Percentiles rank a stretch among this genome's conserved stretches.
phyloP scores from a whole-genome alignment of 805 yeast genomes.

The Saturnispora halmiae region DNA sequence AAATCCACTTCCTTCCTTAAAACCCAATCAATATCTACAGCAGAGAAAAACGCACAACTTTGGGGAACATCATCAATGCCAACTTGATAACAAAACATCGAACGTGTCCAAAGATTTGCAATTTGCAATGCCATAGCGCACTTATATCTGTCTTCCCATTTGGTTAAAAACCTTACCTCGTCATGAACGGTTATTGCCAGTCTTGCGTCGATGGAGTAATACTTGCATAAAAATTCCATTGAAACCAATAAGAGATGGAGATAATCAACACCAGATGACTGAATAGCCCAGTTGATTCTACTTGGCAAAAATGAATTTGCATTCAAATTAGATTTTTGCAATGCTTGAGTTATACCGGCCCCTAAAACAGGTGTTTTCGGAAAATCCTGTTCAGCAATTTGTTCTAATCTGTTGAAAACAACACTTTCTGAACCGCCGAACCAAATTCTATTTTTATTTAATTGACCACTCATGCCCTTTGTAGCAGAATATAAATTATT shows the following conservation, averaged over 20 bases:
- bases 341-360: constrained; percentile 85
- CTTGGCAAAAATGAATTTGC: constrained; percentile 71
- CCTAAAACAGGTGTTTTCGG: constrained; percentile 91
- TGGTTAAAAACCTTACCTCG: constrained; percentile 75
- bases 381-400: constrained; percentile 68
- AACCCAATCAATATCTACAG: constrained; percentile 82
- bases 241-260: constrained; percentile 75
- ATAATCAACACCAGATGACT: constrained; percentile 96
- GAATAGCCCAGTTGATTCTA: constrained; percentile 95
- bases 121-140: constrained; percentile 81
- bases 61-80: constrained; percentile 89
- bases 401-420: constrained; percentile 80
- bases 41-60: constrained; percentile 90
- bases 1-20: constrained; percentile 88
- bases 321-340: constrained; percentile 56
- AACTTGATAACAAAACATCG: constrained; percentile 86
- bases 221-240: constrained; percentile 71
- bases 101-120: constrained; percentile 91
- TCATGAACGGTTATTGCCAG: constrained; percentile 88
- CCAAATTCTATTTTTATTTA: constrained; percentile 35
- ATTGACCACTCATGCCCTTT: constrained; percentile 50
- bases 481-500: constrained; percentile 65
- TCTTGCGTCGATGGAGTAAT: constrained; percentile 64
- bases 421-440: constrained; percentile 92
- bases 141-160: constrained; percentile 62